A percentile compares a stretch with the other conserved stretches of the same genome.
Conservation (phyloP, 495 filamentous ascomycete genomes). For the Pyrenula massariospora region DNA sequence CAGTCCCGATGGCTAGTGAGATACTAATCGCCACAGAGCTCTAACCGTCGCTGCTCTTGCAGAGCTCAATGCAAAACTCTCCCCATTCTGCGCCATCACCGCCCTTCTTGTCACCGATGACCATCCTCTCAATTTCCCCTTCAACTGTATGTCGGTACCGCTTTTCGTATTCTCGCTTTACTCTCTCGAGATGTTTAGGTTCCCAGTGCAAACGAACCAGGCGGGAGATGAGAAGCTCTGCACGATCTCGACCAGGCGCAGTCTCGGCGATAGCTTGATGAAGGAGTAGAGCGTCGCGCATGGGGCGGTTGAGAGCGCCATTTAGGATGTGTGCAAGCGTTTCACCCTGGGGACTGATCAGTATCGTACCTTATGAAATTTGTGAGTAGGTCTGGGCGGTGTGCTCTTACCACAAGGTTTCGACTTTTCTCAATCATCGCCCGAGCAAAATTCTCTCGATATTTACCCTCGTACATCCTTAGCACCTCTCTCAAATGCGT, state of each 20-base stretch:
- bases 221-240: constrained; percentile 72
- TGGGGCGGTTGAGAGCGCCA: constrained; percentile 87
- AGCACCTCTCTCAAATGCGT: constrained; percentile 71
- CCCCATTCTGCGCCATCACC: constrained; percentile 35
- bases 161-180: constrained; percentile 60
- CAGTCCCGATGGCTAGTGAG: too few species aligned
- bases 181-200: constrained; percentile 53
- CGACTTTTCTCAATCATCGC: constrained; percentile 80
- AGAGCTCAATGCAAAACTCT: constrained; percentile 44
- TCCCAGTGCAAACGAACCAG: constrained; percentile 83
- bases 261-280: constrained; percentile 72
- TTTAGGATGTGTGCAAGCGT: constrained; percentile 92
- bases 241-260: constrained; percentile 52
- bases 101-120: constrained; percentile 20
- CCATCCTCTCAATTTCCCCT: constrained; percentile 42
- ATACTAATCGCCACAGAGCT: too few species aligned
- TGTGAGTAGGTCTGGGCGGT: constrained; percentile 4
- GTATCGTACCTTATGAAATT: not conserved
- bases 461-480: constrained; percentile 54
- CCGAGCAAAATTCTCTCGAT: constrained; percentile 67
- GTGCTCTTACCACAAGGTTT: constrained; percentile 84
- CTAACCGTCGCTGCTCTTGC: not conserved
- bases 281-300: constrained; percentile 88
- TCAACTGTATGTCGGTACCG: constrained; percentile 62
- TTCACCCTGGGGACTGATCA: constrained; percentile 58